phyloP scores from a whole-genome alignment of 2,329 filamentous ascomycete species.

The Bretziella fagacearum region DNA sequence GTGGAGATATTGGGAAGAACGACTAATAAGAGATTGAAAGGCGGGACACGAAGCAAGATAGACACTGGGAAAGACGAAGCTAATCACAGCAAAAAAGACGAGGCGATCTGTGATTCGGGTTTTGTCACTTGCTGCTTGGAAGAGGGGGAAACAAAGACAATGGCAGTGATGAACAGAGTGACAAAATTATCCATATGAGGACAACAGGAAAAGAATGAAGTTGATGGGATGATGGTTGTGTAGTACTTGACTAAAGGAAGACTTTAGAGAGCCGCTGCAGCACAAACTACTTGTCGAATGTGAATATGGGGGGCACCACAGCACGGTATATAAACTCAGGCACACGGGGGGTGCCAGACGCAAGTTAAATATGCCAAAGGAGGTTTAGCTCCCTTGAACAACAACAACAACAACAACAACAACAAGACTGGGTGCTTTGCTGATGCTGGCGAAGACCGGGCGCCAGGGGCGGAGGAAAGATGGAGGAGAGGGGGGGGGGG shows the following conservation, averaged over 20 bases:
- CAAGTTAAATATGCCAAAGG: constrained; percentile 9
- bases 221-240: background rate
- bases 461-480: constrained; percentile 1
- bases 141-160: background rate
- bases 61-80: background rate
- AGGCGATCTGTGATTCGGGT: background rate
- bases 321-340: constrained; percentile 10
- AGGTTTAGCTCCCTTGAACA: constrained; percentile 6
- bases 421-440: background rate
- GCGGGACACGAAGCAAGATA: background rate
- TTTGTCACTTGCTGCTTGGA: background rate
- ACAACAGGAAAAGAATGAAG: background rate
- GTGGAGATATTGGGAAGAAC: background rate
- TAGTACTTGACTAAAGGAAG: background rate
- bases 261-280: background rate
- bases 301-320: constrained; percentile 1
- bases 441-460: constrained; percentile 1
- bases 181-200: too few species aligned
- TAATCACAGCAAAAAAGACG: constrained; percentile 4
- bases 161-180: background rate
- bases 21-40: background rate
- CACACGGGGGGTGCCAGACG: background rate
- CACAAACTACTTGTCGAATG: background rate
- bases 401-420: background rate
- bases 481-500: background rate